Conservation (phyloP, 2,329 filamentous ascomycete genomes). For the Paradendryphiella salina region DNA sequence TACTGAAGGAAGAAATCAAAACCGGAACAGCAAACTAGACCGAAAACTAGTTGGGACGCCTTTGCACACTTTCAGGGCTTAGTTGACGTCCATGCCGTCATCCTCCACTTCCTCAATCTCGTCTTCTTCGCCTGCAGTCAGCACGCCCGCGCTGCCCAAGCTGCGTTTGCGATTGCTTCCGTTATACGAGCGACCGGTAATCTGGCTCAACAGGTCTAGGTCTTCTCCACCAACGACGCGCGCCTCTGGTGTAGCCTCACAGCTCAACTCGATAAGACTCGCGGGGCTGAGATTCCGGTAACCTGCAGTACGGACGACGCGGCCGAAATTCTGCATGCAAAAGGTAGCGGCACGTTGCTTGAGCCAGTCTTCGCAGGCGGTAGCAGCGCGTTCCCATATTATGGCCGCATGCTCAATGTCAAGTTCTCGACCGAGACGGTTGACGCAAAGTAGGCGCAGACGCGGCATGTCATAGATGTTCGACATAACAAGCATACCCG, state of each 20-base stretch:
- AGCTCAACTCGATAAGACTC: conserved; percentile 85
- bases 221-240: conserved; percentile 87
- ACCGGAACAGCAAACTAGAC: background rate
- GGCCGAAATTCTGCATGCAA: conserved; percentile 92
- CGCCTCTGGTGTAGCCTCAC: conserved; percentile 92
- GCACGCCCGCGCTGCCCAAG: conserved; percentile 41
- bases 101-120: conserved; percentile 50
- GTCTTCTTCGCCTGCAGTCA: conserved; percentile 49
- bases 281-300: conserved; percentile 79
- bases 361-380: conserved; percentile 91
- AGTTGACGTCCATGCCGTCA: conserved; percentile 50
- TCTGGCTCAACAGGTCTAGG: conserved; percentile 63
- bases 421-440: conserved; percentile 84
- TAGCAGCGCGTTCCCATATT: conserved; percentile 91
- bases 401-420: conserved; percentile 94
- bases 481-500: conserved; percentile 93
- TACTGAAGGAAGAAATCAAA: conserved; percentile 4
- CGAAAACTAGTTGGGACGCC: background rate
- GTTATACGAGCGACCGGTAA: conserved; percentile 47
- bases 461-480: conserved; percentile 98
- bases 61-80: background rate
- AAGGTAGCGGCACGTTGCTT: conserved; percentile 84
- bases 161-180: conserved; percentile 51
- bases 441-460: conserved; percentile 85
- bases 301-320: conserved; percentile 84